Evolutionary conservation across 768 basidiomycete genomes (phyloP).

Genomic region (Panaeolus papilionaceus): DNA sequence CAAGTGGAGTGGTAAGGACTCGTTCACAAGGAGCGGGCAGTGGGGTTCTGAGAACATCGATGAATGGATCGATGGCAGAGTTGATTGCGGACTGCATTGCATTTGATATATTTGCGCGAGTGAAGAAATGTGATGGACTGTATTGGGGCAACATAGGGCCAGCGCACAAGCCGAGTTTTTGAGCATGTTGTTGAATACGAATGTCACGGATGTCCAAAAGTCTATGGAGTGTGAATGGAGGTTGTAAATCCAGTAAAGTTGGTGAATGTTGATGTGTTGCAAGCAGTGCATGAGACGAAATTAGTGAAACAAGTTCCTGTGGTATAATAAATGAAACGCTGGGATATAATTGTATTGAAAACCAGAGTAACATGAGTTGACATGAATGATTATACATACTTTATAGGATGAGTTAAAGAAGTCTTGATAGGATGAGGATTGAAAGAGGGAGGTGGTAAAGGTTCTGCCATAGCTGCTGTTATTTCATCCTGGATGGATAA

Average conservation of each 20-base stretch:
- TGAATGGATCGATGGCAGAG: slow-evolving; percentile 33
- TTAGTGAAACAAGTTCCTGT: slow-evolving; percentile 56
- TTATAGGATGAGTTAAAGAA: slow-evolving; percentile 83
- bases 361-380: slow-evolving; percentile 28
- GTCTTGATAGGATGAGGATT: slow-evolving; percentile 57
- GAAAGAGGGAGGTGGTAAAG: slow-evolving; percentile 30
- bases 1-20: slow-evolving; percentile 7
- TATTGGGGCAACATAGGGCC: slow-evolving; percentile 18
- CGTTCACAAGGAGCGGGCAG: background rate
- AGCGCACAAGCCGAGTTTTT: slow-evolving; percentile 4
- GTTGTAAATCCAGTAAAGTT: slow-evolving; percentile 52
- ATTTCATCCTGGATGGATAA: slow-evolving; percentile 52
- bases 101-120: slow-evolving; percentile 27
- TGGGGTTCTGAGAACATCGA: slow-evolving; percentile 13
- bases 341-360: slow-evolving; percentile 22
- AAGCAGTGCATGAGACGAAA: slow-evolving; percentile 52
- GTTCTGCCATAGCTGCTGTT: slow-evolving; percentile 58
- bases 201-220: slow-evolving; percentile 35
- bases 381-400: slow-evolving; percentile 51
- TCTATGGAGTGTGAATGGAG: slow-evolving; percentile 50
- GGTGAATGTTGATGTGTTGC: slow-evolving; percentile 40
- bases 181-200: slow-evolving; percentile 25
- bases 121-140: slow-evolving; percentile 21
- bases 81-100: slow-evolving; percentile 45
- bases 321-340: slow-evolving; percentile 75